Base-by-base conservation (phyloP, 192 early-diverging fungal genomes). In the Radiomyces spectabilis region DNA sequence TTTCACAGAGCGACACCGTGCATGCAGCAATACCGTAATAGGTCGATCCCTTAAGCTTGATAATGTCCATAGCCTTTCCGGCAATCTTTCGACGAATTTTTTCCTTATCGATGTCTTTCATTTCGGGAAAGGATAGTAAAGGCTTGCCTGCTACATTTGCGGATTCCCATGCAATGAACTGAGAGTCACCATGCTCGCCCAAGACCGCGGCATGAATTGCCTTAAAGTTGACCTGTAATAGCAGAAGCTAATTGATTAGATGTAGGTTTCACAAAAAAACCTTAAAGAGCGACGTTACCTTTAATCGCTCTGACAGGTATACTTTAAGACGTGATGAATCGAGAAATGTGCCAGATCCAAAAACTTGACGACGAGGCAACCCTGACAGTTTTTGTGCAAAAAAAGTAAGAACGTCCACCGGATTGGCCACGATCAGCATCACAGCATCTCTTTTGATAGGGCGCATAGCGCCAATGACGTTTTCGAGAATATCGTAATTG, bases 101-200 rank as follows among this genome's bases (percentile, higher is more conserved):
- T 9, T 81, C 77, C 29, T 64, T 60, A 39, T 90, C 77, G 16
- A 86, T 30, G 5, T 30, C 57, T 52, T 83, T 29, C 47, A 91
- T 71, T 43, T 80, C 71, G 8, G 81, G 80, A 42, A 87, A 84
- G 0, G 74, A 59, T 0, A 87, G 51, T 29, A 93, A 51, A 5
- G 84, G 81, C 15, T 79, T 76, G 24, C 87, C 85, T 18, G 79
- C 91, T 27, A 91, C 79, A 2, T 65, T 74, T 0, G 85, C 87
- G 1, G 84, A 65, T 22, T 79, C 79, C 91, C 91, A 93, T 8
- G 84, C 84, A 16, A 86, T 81, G 19, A 93, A 83, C 73, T 93
- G 91, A 26, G 80, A 84, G 57, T 93, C 89, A 53, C 89, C 91
- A 39, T 93, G 91, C 63, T 93, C 91, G 38, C 91, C 91, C n/a